Evolutionary conservation across 176 grass and related monocot genomes (phyloP), one percentile per base, ranked within the genome.

Genomic region (Panicum miliaceum): DNA sequence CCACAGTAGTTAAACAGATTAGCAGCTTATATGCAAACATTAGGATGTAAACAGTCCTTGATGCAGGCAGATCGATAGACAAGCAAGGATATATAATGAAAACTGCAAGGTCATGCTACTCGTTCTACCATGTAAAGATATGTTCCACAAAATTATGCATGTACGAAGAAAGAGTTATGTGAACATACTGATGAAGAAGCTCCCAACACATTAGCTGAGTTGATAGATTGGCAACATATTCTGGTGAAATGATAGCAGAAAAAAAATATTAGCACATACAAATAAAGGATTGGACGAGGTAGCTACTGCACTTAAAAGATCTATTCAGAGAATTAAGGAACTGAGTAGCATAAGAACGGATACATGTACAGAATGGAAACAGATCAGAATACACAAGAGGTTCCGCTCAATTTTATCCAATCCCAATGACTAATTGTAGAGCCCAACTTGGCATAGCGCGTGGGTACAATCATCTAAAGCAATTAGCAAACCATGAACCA

Each of bases 141-240:
- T 57, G 57, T 36, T 83, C 15, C 34, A 56, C 11, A 56, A 71
- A 64, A 26, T 76, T 52, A 54, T 57, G 66, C 57, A 12, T 7
- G 67, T 37, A 79, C 36, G 26, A 73, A 19, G 15, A 73, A 48
- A 16, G 18, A 8, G 48, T 22, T 8, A 32, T 22, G 56, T 38
- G 32, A 26, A 79, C 69, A 64, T 92, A 94, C 90, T 53, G 1
- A 42, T 9, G 90, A 92, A 79, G 81, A 83, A 83, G 92, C 78
- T 65, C 86, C 66, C 75, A 94, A 42, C 19, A 85, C 61, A 70
- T 92, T 73, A 80, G 77, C 81, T 77, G 90, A 94, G 82, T 94
- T 87, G 84, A 92, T 76, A 64, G 84, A 84, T 71, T 82, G 81
- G 46, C 89, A 90, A 78, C 27, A 59, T 35, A 94, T 87, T 74